A percentile compares a stretch with the other conserved stretches of the same genome.
These are phyloP conservation scores for Saccharomycopsis sp. DNA, from an alignment of 805 yeast species.

Conservation along the genomic window DNA sequence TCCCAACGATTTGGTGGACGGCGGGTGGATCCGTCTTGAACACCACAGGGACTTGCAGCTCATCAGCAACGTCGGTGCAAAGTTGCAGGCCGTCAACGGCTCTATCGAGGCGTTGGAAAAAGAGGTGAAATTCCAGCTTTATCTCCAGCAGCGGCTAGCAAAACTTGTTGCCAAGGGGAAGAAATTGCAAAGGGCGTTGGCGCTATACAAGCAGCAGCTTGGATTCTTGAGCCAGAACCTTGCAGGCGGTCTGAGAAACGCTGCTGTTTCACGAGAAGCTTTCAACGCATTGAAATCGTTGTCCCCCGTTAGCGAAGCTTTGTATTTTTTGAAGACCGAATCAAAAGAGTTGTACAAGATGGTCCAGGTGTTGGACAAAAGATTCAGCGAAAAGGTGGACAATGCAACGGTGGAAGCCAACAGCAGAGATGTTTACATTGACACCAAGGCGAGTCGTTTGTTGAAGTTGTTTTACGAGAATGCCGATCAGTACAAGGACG, in stretches of 20 bases:
- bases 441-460: slow-evolving; percentile 29
- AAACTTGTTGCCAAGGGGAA: slow-evolving; percentile 33
- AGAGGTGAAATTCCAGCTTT: slow-evolving; percentile 36
- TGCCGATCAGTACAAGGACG: not conserved
- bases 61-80: slow-evolving; percentile 21
- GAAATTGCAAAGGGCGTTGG: slow-evolving; percentile 29
- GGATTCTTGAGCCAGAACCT: slow-evolving; percentile 25
- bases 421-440: slow-evolving; percentile 31
- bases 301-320: slow-evolving; percentile 39
- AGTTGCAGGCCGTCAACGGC: slow-evolving; percentile 26
- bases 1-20: slow-evolving; percentile 54
- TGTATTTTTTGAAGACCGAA: slow-evolving; percentile 37
- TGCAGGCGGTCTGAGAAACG: slow-evolving; percentile 11
- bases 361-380: slow-evolving; percentile 21
- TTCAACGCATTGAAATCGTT: slow-evolving; percentile 29
- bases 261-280: slow-evolving; percentile 24
- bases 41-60: slow-evolving; percentile 53
- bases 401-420: slow-evolving; percentile 27
- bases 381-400: slow-evolving; percentile 6
- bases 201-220: slow-evolving; percentile 28
- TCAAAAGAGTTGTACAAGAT: slow-evolving; percentile 27
- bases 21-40: slow-evolving; percentile 57
- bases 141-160: slow-evolving; percentile 33
- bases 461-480: slow-evolving; percentile 21
- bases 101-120: slow-evolving; percentile 29